A percentile compares a stretch with the other conserved stretches of the same genome.
Evolutionary conservation across 257 asterid species (phyloP).

Genomic region (Plectranthus barbatus): DNA sequence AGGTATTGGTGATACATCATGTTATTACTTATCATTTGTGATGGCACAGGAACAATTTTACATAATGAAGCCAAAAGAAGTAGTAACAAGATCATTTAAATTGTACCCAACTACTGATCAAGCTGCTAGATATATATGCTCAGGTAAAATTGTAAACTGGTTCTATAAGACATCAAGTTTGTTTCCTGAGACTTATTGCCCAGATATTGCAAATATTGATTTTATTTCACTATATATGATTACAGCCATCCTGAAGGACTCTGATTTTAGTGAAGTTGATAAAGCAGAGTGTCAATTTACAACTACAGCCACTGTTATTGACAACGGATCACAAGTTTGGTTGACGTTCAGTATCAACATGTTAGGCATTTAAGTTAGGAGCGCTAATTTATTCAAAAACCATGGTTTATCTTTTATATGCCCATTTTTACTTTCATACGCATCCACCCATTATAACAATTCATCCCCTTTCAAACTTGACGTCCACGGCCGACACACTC

Average conservation of each 20-base stretch:
- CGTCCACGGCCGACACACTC: too few species aligned
- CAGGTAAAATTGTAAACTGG: constrained; percentile 37
- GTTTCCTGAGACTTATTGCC: not conserved
- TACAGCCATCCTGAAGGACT: constrained; percentile 93
- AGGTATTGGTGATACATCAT: not conserved
- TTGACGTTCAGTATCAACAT: not conserved
- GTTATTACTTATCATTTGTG: constrained; percentile 11
- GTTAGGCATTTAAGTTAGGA: too few species aligned
- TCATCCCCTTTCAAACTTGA: too few species aligned
- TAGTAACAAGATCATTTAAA: constrained; percentile 64
- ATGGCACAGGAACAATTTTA: constrained; percentile 71
- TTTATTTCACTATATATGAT: constrained; percentile 8
- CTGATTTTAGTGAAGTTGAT: constrained; percentile 86
- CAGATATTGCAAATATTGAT: not conserved
- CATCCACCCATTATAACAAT: too few species aligned
- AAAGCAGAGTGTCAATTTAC: constrained; percentile 93
- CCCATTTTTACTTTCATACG: too few species aligned
- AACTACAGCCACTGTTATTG: constrained; percentile 82
- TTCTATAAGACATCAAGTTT: not conserved
- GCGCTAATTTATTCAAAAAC: too few species aligned
- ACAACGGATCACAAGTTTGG: constrained; percentile 93
- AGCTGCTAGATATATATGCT: constrained; percentile 81
- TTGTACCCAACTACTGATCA: constrained; percentile 84
- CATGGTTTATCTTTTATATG: too few species aligned
- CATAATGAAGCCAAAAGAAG: constrained; percentile 89